Evolutionary conservation across 169 alveolate species (phyloP), one percentile per base, ranked within the genome.

Genomic region (Cryptosporidium bovis): DNA sequence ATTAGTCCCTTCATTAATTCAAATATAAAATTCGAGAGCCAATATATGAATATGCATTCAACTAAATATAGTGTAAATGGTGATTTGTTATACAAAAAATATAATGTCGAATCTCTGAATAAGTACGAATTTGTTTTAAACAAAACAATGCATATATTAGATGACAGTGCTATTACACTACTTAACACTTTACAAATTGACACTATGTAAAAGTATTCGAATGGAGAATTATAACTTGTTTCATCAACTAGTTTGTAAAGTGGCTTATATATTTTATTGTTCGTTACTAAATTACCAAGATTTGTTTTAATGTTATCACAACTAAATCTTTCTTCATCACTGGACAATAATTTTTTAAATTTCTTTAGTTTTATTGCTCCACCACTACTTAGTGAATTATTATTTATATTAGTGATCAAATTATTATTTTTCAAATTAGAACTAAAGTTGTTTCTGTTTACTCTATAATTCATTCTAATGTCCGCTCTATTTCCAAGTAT

Each of bases 101-200:
- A 77, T n/a, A 77, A 50, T n/a, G 87, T 62, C 13, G 71, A 77
- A 48, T 77, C 87, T 31, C 87, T 56, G 20, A 77, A 40, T n/a
- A 77, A 60, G 16, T 60, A 77, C 5, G 87, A 77, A 16, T 77
- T 77, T n/a, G 64, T 77, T 24, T 44, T 62, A 40, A 77, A 77
- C 3, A 77, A 44, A n/a, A 62, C 53, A 46, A 77, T 51, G 29
- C 77, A 77, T 58, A 77, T 77, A 29, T 77, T 62, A 7, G 87
- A 77, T 36, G 87, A 77, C 36, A 77, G 58, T 20, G 87, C 87
- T 13, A 77, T 60, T 6, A 77, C 27, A 62, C 46, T 20, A 13
- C 87, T 77, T 24, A 62, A 27, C 10, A 62, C n/a, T 66, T 77
- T 77, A 34, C 87, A 77, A 24, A 24, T 62, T 7, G 64, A 24